phyloP scores from a whole-genome alignment of 2,329 filamentous ascomycete species.

The Cyclaneusma minus region DNA sequence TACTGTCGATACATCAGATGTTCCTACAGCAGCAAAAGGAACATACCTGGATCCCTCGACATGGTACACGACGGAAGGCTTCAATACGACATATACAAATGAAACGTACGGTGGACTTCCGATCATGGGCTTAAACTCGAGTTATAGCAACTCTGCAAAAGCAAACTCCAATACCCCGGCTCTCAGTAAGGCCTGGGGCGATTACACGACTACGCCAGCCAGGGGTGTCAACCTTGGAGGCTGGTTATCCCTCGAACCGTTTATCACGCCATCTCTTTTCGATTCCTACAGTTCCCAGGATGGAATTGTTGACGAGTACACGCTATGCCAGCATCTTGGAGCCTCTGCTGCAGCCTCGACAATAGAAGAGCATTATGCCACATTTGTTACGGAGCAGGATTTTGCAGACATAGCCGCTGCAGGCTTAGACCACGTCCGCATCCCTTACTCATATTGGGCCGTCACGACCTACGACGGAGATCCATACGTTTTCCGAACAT shows the following conservation, averaged over 20 bases:
- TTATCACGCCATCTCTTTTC: conserved; percentile 90
- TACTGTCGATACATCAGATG: conserved; percentile 24
- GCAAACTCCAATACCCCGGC: conserved; percentile 71
- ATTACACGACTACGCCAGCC: conserved; percentile 65
- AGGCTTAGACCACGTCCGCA: conserved; percentile 91
- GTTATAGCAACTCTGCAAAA: conserved; percentile 69
- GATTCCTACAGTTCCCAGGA: conserved; percentile 39
- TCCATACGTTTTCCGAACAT: conserved; percentile 72
- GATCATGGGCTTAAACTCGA: conserved; percentile 72
- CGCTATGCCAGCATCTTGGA: conserved; percentile 57
- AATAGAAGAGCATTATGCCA: conserved; percentile 83
- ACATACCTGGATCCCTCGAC: conserved; percentile 77
- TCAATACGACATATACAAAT: conserved; percentile 88
- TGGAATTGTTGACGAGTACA: conserved; percentile 78
- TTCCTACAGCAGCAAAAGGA: conserved; percentile 52
- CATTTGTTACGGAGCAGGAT: conserved; percentile 71
- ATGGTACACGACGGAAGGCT: conserved; percentile 80
- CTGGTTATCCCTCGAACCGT: conserved; percentile 88
- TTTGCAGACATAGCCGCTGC: conserved; percentile 75
- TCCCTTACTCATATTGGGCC: conserved; percentile 92
- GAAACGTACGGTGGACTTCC: conserved; percentile 74
- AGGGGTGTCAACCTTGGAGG: conserved; percentile 87
- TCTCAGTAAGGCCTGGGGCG: conserved; percentile 57
- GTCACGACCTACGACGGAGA: conserved; percentile 73
- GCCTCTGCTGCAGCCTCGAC: conserved; percentile 42